Base-by-base conservation (phyloP, 202 grass and related monocot genomes). In the Bolboschoenoplectus hybrid region DNA sequence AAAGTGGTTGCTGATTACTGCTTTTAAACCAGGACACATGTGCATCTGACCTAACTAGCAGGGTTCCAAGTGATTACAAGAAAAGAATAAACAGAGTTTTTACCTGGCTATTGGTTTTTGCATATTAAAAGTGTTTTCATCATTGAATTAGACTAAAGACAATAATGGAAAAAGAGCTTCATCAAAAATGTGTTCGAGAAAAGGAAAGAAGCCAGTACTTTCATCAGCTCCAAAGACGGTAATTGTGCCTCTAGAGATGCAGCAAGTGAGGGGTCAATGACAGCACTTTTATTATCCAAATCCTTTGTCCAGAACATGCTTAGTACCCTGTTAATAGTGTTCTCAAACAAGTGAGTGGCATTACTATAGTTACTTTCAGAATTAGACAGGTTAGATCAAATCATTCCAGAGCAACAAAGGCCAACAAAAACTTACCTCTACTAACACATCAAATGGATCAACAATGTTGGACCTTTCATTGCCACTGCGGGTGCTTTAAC, bases 301-400 rank as follows among this genome's bases (percentile, higher is more conserved):
- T 79, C 75, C 53, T 79, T 79, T 60, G 75, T 79, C 75, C 75
- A 79, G 36, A 79, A 79, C 75, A 79, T 79, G 75, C 75, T 58
- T 60, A 79, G 75, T 41, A 79, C 75, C 75, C 75, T 79, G 52
- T 79, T 41, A 41, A 40, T 79, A 79, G 44, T 74, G 44, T 74
- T 74, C 64, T 50, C 10, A 53, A 76, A 52, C 3, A 74, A 50
- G 45, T 50, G 19, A 50, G 45, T 17, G 9, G 70, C 8, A 50
- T 38, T 50, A 74, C 17, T 53, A 53, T 35, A 53, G 72, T 76
- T 35, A 53, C 11, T n/a, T 41, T 79, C 53, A 55, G 49, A 52
- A 55, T 26, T 79, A 57, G 75, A 79, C 35, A 77, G 32, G 2
- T 55, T 11, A 77, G 74, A 17, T 53, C 32, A 16, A 55, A 17